phyloP scores from a whole-genome alignment of 208 protist species.

The Leishmania braziliensis region DNA sequence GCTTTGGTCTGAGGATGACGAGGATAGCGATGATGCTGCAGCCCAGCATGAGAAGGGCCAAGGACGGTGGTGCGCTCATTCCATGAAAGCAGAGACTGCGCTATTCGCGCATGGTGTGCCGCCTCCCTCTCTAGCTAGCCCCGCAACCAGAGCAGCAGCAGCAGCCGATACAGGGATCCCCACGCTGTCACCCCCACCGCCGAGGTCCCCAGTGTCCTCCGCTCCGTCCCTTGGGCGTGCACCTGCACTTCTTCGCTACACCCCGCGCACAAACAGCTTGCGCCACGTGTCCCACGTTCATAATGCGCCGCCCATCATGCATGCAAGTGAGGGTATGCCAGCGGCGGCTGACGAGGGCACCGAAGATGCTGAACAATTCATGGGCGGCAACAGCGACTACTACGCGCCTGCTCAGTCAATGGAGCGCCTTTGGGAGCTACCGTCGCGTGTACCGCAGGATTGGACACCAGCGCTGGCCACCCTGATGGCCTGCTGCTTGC shows the following conservation, averaged over 20 bases:
- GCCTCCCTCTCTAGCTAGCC: not conserved
- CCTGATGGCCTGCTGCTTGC: conserved; percentile 27
- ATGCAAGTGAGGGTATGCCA: not conserved
- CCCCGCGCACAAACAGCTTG: not conserved
- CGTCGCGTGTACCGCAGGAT: conserved; percentile 12
- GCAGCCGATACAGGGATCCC: not conserved
- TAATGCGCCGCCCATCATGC: not conserved
- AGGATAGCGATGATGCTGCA: not conserved
- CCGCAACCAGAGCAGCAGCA: not conserved
- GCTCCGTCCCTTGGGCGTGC: not conserved
- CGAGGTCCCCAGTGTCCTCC: not conserved
- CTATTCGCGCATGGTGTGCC: no score
- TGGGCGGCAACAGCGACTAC: not conserved
- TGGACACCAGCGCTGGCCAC: conserved; percentile 31
- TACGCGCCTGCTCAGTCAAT: conserved; percentile 24
- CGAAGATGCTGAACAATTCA: not conserved
- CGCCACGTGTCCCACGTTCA: not conserved
- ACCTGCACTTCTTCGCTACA: not conserved
- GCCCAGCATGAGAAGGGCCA: not conserved
- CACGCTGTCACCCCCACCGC: not conserved
- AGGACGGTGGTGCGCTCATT: not conserved
- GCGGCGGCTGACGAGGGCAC: not conserved
- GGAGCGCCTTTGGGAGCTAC: conserved; percentile 32
- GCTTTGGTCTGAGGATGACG: conserved; percentile 8
- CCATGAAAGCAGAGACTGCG: not conserved